Conservation (phyloP, 768 basidiomycete species). For the Suillus decipiens region DNA sequence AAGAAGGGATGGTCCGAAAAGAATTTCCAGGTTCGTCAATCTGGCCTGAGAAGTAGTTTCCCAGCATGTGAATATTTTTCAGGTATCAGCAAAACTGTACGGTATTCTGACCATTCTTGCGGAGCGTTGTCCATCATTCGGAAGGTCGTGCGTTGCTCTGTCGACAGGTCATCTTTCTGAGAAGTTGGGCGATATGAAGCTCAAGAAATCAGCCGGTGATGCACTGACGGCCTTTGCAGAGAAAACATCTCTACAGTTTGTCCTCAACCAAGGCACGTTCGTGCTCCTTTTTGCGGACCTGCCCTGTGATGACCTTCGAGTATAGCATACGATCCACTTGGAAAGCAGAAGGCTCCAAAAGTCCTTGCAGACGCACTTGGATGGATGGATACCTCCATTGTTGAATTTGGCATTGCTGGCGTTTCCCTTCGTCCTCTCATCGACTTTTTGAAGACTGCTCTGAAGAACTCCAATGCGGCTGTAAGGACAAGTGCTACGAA, state of each 20-base stretch:
- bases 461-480: conserved; percentile 92
- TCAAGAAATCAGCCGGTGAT: conserved; percentile 96
- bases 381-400: conserved; percentile 86
- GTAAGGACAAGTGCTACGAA: conserved; percentile 95
- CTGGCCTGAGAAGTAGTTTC: background rate
- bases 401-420: conserved; percentile 91
- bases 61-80: conserved; percentile 14
- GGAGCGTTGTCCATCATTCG: conserved; percentile 79
- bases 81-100: conserved; percentile 94
- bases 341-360: conserved; percentile 97
- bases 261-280: conserved; percentile 81
- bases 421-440: conserved; percentile 82
- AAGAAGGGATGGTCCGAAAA: conserved; percentile 99
- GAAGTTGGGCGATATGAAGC: conserved; percentile 93
- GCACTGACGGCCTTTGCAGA: conserved; percentile 82
- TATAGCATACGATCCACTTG: conserved; percentile 88
- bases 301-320: conserved; percentile 16
- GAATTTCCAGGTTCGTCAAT: conserved; percentile 82
- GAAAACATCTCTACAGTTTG: conserved; percentile 92
- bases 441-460: conserved; percentile 82
- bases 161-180: conserved; percentile 83
- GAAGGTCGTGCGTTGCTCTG: conserved; percentile 81
- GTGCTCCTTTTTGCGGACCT: conserved; percentile 10
- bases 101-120: conserved; percentile 73
- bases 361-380: conserved; percentile 86